These are phyloP conservation scores for Trypanosomatidae sp. DNA, from an alignment of 208 protist genomes.

Conservation along the genomic window DNA sequence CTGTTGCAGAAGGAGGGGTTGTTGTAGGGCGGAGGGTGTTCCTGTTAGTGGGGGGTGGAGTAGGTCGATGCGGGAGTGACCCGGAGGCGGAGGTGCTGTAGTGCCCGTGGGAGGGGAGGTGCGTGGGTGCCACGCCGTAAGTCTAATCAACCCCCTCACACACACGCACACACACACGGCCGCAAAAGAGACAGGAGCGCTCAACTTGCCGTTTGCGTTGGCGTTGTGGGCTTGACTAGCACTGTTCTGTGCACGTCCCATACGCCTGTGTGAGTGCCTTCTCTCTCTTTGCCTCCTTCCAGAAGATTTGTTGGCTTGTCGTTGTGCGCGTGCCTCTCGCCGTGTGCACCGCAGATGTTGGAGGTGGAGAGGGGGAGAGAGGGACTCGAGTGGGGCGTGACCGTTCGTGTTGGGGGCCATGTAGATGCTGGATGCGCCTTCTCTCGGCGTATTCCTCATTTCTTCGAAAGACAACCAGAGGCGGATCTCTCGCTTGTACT, in stretches of 20 bases:
- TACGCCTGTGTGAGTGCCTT: not conserved
- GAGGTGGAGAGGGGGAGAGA: not conserved
- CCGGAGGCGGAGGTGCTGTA: not conserved
- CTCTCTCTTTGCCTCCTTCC: not conserved
- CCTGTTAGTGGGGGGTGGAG: not conserved
- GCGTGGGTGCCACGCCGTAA: not conserved
- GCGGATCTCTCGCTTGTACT: not conserved
- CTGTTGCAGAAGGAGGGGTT: slow-evolving; percentile 50
- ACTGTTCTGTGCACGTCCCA: not conserved
- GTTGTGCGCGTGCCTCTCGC: not conserved
- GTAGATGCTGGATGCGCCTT: not conserved
- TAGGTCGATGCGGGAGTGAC: not conserved
- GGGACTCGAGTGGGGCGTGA: not conserved
- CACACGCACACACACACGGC: not conserved
- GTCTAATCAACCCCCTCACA: not conserved
- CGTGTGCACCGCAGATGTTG: not conserved
- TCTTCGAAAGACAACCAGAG: not conserved
- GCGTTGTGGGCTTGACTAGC: not conserved
- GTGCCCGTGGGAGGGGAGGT: no score
- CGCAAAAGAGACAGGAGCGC: not conserved
- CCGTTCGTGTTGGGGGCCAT: not conserved
- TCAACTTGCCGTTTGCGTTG: not conserved
- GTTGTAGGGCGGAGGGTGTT: slow-evolving; percentile 22
- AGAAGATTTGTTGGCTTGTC: not conserved
- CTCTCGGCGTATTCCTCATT: not conserved